Conservation (phyloP, 352 stramenopile genomes). For the Globisporangium cederbergense region DNA sequence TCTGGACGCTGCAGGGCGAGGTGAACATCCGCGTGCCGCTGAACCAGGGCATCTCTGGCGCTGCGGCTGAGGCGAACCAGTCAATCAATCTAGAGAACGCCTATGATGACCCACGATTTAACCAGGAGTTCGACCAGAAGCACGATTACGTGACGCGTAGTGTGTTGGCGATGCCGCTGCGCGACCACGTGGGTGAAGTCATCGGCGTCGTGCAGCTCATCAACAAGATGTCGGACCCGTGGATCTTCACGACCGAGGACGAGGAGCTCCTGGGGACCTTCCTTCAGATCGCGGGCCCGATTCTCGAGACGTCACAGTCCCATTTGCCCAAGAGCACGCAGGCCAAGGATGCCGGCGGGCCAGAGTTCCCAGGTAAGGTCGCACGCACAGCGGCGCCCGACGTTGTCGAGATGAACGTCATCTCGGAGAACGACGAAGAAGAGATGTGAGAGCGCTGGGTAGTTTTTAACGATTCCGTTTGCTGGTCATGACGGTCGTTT, state of each 20-base stretch:
- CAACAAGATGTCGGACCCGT: slow-evolving; percentile 75
- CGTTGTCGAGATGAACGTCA: slow-evolving; percentile 78
- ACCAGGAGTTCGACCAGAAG: slow-evolving; percentile 88
- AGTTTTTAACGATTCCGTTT: neutral
- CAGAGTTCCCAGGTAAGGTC: slow-evolving; percentile 59
- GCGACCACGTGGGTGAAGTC: slow-evolving; percentile 61
- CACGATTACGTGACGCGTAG: slow-evolving; percentile 84
- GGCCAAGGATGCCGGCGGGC: slow-evolving; percentile 41
- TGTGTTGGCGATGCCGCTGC: slow-evolving; percentile 86
- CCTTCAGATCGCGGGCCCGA: slow-evolving; percentile 84
- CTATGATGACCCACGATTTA: slow-evolving; percentile 87
- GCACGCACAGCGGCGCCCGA: slow-evolving; percentile 33
- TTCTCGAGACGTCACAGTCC: slow-evolving; percentile 84
- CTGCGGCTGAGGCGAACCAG: slow-evolving; percentile 65
- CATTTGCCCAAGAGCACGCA: slow-evolving; percentile 53
- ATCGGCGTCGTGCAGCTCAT: slow-evolving; percentile 89
- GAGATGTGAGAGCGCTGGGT: slow-evolving; percentile 24
- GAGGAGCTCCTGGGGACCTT: slow-evolving; percentile 86
- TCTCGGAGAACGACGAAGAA: slow-evolving; percentile 77
- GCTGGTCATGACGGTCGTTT: neutral
- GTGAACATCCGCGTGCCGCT: slow-evolving; percentile 86
- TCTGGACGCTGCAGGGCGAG: slow-evolving; percentile 89
- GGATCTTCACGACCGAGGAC: slow-evolving; percentile 83
- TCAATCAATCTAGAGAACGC: slow-evolving; percentile 83
- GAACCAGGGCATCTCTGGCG: slow-evolving; percentile 83